A percentile compares a stretch with the other conserved stretches of the same genome.
phyloP scores from a whole-genome alignment of 1,139 yeast species.

The Suhomyces chickasaworum region DNA sequence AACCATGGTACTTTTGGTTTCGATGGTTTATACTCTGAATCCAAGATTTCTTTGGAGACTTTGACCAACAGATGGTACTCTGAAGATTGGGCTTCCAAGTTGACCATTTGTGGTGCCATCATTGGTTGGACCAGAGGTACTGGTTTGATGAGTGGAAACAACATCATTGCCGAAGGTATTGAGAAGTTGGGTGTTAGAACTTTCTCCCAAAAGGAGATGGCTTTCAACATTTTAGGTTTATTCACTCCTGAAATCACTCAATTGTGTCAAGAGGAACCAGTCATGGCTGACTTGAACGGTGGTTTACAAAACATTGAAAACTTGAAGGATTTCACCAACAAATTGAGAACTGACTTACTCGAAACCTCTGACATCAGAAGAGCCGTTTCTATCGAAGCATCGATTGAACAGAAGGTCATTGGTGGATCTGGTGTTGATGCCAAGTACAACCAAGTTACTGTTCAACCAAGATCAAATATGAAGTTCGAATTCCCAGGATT shows the following conservation, averaged over 20 bases:
- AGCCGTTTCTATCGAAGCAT: conserved; percentile 92
- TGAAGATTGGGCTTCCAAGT: conserved; percentile 92
- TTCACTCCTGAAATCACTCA: conserved; percentile 84
- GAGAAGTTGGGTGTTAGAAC: conserved; percentile 96
- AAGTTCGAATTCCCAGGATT: conserved; percentile 89
- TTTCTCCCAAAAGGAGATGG: conserved; percentile 98
- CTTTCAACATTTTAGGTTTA: conserved; percentile 93
- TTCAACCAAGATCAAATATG: conserved; percentile 94
- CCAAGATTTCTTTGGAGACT: conserved; percentile 92
- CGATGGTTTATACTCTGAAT: conserved; percentile 97
- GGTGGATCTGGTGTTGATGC: conserved; percentile 90
- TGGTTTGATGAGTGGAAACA: conserved; percentile 96
- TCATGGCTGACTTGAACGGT: conserved; percentile 97
- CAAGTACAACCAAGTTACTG: conserved; percentile 71
- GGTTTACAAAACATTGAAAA: conserved; percentile 93
- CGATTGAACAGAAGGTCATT: conserved; percentile 89
- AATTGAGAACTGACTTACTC: conserved; percentile 76
- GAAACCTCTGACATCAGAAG: conserved; percentile 91
- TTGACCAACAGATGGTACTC: conserved; percentile 98
- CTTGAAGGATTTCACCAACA: conserved; percentile 83
- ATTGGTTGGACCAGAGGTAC: conserved; percentile 99
- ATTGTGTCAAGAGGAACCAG: conserved; percentile 90
- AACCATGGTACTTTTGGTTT: conserved; percentile 98
- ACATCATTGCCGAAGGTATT: conserved; percentile 96
- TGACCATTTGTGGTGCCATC: conserved; percentile 96